Evolutionary conservation across 805 yeast genomes (phyloP).

Genomic region (Lipomyces chichibuensis): DNA sequence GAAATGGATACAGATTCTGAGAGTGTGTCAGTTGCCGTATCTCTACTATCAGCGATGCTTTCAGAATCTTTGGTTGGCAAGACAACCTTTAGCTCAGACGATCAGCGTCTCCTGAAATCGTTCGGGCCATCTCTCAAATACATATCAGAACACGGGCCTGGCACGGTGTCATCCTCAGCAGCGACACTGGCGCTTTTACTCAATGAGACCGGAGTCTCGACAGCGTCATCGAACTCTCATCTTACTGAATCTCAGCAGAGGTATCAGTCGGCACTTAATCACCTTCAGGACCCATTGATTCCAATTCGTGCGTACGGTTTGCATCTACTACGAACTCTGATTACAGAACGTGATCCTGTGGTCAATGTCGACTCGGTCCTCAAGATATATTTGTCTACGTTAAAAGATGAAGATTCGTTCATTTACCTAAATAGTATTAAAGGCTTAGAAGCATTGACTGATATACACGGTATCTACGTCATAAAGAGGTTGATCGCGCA

Average conservation of each 20-base stretch:
- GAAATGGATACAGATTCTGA: constrained; percentile 40
- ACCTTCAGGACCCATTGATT: constrained; percentile 73
- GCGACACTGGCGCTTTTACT: constrained; percentile 30
- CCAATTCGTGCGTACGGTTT: constrained; percentile 90
- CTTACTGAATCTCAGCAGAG: constrained; percentile 33
- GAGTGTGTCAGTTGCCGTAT: constrained; percentile 42
- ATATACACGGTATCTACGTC: constrained; percentile 47
- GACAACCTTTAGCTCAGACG: constrained; percentile 11
- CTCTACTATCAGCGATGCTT: constrained; percentile 42
- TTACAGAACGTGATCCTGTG: constrained; percentile 54
- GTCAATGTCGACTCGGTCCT: constrained; percentile 57
- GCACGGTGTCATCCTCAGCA: constrained; percentile 30
- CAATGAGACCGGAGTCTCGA: constrained; percentile 21
- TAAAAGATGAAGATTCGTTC: constrained; percentile 82
- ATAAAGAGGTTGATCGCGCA: constrained; percentile 49
- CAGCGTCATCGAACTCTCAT: constrained; percentile 1
- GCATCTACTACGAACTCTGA: constrained; percentile 60
- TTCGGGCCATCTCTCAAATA: constrained; percentile 27
- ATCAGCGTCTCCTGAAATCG: constrained; percentile 26
- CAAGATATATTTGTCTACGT: constrained; percentile 62
- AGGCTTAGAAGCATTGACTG: constrained; percentile 67
- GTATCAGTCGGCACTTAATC: constrained; percentile 63
- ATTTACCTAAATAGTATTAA: constrained; percentile 83
- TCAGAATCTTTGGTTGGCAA: constrained; percentile 37
- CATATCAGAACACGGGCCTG: constrained; percentile 29